phyloP scores from a whole-genome alignment of 371 early-diverging fungal species.

The Entomophthora muscae region DNA sequence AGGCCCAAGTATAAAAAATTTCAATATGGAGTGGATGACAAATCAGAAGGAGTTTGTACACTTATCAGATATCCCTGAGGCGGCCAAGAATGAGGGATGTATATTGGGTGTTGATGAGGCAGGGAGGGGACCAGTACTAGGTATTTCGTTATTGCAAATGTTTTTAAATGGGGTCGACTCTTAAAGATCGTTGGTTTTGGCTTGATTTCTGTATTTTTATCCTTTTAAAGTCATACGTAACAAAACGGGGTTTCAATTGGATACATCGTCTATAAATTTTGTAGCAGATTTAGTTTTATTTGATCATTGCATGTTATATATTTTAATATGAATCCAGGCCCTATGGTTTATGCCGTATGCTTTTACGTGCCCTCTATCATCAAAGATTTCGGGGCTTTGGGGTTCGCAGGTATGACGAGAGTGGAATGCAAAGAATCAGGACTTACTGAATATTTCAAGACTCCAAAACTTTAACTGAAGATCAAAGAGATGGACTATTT shows the following conservation, averaged over 20 bases:
- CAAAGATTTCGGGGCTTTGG: slow-evolving; percentile 38
- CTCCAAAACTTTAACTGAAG: slow-evolving; percentile 72
- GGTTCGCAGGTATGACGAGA: slow-evolving; percentile 63
- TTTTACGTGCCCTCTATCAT: slow-evolving; percentile 47
- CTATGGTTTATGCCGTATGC: slow-evolving; percentile 89
- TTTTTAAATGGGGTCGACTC: not conserved
- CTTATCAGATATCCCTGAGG: not conserved
- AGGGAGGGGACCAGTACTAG: slow-evolving; percentile 96
- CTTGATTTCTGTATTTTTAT: too few relatives aligned
- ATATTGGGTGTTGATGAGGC: slow-evolving; percentile 98
- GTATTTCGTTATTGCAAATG: slow-evolving; percentile 17
- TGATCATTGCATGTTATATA: too few relatives aligned
- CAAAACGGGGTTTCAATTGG: too few relatives aligned
- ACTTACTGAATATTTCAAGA: slow-evolving; percentile 24
- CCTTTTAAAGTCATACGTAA: too few relatives aligned
- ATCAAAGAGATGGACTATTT: slow-evolving; percentile 50
- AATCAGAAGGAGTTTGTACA: not conserved
- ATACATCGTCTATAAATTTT: too few relatives aligned
- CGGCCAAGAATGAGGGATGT: slow-evolving; percentile 29
- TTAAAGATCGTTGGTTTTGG: too few relatives aligned
- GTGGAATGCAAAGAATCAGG: too few relatives aligned
- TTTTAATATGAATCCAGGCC: slow-evolving; percentile 38
- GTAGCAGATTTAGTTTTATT: too few relatives aligned
- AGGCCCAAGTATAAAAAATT: too few relatives aligned
- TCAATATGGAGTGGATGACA: not conserved